Conservation (phyloP, 2,329 filamentous ascomycete genomes). For the Rutstroemia sp. region DNA sequence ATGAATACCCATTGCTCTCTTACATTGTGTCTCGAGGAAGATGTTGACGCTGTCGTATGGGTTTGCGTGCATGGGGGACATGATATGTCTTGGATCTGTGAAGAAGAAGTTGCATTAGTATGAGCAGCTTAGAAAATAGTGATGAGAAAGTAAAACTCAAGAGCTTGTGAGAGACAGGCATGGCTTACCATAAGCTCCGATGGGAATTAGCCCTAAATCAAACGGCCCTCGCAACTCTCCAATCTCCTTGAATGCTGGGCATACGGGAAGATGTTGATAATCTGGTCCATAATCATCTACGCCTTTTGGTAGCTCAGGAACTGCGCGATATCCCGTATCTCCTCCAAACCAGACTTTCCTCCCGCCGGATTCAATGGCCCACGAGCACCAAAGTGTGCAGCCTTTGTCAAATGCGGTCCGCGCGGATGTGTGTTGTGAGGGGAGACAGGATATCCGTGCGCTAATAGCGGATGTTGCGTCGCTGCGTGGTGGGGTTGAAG, state of each 20-base stretch:
- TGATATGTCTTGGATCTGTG: conserved; percentile 54
- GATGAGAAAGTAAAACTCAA: not conserved
- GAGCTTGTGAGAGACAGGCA: no score
- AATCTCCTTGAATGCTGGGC: conserved; percentile 80
- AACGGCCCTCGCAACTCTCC: conserved; percentile 76
- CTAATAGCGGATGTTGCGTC: conserved; percentile 43
- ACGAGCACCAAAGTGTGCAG: conserved; percentile 80
- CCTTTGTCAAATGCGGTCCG: conserved; percentile 58
- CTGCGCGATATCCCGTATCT: conserved; percentile 83
- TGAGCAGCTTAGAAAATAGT: not conserved
- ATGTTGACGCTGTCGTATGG: conserved; percentile 86
- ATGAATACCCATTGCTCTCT: conserved; percentile 75
- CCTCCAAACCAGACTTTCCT: conserved; percentile 83
- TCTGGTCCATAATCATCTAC: conserved; percentile 66
- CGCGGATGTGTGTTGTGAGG: conserved; percentile 75
- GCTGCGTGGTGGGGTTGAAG: conserved; percentile 25
- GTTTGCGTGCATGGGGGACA: conserved; percentile 78
- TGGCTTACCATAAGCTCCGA: conserved; percentile 63
- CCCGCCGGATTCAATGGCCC: conserved; percentile 66
- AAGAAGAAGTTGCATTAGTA: not conserved
- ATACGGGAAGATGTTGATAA: conserved; percentile 59
- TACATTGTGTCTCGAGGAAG: conserved; percentile 75
- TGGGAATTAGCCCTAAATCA: conserved; percentile 86
- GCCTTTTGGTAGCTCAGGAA: conserved; percentile 54
- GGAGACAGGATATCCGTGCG: conserved; percentile 70